Evolutionary conservation across 2,329 filamentous ascomycete genomes (phyloP).

Genomic region (Fusarium graminum): DNA sequence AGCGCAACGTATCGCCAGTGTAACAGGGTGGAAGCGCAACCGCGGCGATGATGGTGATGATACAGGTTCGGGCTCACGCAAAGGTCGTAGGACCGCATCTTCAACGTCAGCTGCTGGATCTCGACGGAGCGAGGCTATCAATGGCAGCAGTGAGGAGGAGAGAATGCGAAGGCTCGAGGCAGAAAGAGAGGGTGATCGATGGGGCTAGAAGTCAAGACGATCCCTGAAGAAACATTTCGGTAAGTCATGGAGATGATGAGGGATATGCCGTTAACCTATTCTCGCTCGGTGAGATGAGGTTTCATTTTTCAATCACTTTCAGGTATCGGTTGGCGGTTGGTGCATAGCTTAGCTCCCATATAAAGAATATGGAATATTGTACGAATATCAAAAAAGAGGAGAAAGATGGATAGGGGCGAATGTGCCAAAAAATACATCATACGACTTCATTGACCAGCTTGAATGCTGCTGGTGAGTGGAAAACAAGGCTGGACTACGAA

Average conservation of each 20-base stretch:
- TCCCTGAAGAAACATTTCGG: conserved; percentile 16
- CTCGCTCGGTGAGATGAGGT: conserved; percentile 6
- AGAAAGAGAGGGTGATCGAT: conserved; percentile 69
- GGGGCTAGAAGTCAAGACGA: conserved; percentile 53
- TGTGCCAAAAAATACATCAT: conserved; percentile 20
- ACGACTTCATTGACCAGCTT: conserved; percentile 16
- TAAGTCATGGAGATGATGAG: conserved; percentile 25
- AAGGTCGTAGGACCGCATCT: conserved; percentile 55
- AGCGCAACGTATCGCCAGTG: conserved; percentile 72
- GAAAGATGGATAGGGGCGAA: not conserved
- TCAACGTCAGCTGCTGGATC: conserved; percentile 44
- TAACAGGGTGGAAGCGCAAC: conserved; percentile 64
- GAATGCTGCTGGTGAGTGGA: conserved; percentile 9
- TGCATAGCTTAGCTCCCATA: conserved; percentile 4
- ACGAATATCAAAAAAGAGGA: conserved; percentile 32
- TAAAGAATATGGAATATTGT: conserved; percentile 16
- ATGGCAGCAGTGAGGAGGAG: conserved; percentile 64
- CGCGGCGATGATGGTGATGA: conserved; percentile 59
- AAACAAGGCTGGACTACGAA: conserved; percentile 4
- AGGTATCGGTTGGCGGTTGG: conserved; percentile 35
- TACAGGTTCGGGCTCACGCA: conserved; percentile 58
- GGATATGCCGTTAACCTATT: not conserved
- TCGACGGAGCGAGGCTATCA: conserved; percentile 63
- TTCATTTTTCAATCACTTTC: conserved; percentile 10
- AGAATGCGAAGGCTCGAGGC: conserved; percentile 68